Conservation (phyloP, 768 basidiomycete species). For the Leccinum disarticulatum region DNA sequence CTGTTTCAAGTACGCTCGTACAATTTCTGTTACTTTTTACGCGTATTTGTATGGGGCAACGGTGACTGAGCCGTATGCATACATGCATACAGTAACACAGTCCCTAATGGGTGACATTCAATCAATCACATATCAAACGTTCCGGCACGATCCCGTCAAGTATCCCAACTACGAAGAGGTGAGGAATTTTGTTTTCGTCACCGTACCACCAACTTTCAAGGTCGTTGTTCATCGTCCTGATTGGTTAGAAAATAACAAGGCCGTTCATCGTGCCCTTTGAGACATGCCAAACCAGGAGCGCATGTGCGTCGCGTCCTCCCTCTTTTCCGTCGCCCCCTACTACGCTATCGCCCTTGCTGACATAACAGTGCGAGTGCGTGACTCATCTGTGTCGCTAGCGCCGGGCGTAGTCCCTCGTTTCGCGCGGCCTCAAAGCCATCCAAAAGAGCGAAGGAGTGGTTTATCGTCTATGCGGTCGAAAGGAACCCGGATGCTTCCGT, state of each 20-base stretch:
- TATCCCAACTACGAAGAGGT: constrained; percentile 95
- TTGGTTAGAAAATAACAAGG: constrained; percentile 42
- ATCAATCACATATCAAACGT: constrained; percentile 94
- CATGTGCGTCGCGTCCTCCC: constrained; percentile 51
- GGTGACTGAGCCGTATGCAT: not conserved
- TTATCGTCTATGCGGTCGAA: constrained; percentile 80
- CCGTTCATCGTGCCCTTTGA: constrained; percentile 74
- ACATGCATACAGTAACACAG: constrained; percentile 36
- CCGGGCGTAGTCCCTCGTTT: constrained; percentile 92
- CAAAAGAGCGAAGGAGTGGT: constrained; percentile 58
- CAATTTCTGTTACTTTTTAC: too few species aligned
- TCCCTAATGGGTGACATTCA: constrained; percentile 97
- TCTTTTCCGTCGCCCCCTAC: too few species aligned
- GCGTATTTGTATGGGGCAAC: too few species aligned
- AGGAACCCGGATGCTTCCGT: too few species aligned
- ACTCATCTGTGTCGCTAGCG: constrained; percentile 84
- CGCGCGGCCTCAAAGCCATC: constrained; percentile 77
- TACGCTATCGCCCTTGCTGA: constrained; percentile 4
- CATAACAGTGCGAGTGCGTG: constrained; percentile 31
- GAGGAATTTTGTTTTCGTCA: constrained; percentile 11
- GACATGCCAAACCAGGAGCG: constrained; percentile 28
- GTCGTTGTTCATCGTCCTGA: not conserved
- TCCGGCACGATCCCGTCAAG: constrained; percentile 97
- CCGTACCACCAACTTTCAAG: constrained; percentile 3
- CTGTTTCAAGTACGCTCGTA: constrained; percentile 71